These are phyloP conservation scores for Piper longum DNA, from an alignment of 164 flowering plant genomes.

Conservation along the genomic window DNA sequence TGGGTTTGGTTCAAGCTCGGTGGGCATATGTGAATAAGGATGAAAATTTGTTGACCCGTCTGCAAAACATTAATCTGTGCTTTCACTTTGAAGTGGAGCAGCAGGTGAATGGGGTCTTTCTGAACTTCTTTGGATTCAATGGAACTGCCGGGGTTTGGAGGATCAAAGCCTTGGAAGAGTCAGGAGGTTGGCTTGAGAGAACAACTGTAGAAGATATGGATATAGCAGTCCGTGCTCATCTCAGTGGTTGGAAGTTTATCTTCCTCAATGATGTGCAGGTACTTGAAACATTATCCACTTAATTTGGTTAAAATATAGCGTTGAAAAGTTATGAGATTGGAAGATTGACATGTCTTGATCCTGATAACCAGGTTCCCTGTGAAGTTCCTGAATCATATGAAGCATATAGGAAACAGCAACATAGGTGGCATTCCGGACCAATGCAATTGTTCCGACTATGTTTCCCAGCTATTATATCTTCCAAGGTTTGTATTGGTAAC, in stretches of 20 bases:
- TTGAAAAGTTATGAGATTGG: neutral
- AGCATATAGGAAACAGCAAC: constrained; percentile 93
- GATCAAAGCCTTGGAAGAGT: constrained; percentile 77
- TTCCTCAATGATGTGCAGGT: constrained; percentile 96
- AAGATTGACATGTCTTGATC: neutral
- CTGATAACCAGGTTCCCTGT: constrained; percentile 53
- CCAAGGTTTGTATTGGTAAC: constrained; percentile 44
- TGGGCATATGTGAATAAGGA: constrained; percentile 98
- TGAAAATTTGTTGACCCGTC: constrained; percentile 75
- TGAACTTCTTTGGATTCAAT: constrained; percentile 92
- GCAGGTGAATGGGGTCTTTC: constrained; percentile 84
- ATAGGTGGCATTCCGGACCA: constrained; percentile 98
- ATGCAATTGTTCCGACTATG: constrained; percentile 94
- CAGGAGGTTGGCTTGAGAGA: constrained; percentile 98
- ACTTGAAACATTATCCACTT: constrained; percentile 2
- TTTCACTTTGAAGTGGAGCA: constrained; percentile 98
- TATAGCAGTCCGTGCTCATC: constrained; percentile 93
- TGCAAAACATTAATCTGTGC: constrained; percentile 72
- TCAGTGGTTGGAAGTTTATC: constrained; percentile 82
- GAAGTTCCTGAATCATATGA: constrained; percentile 95
- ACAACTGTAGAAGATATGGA: constrained; percentile 99
- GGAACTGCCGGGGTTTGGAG: constrained; percentile 99
- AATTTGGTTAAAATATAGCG: neutral
- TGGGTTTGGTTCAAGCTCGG: constrained; percentile 89
- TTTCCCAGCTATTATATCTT: constrained; percentile 47